Percentiles rank a stretch among this genome's conserved stretches.
These are phyloP conservation scores for Phtheirospermum japonicum DNA, from an alignment of 257 asterid species.

Conservation along the genomic window DNA sequence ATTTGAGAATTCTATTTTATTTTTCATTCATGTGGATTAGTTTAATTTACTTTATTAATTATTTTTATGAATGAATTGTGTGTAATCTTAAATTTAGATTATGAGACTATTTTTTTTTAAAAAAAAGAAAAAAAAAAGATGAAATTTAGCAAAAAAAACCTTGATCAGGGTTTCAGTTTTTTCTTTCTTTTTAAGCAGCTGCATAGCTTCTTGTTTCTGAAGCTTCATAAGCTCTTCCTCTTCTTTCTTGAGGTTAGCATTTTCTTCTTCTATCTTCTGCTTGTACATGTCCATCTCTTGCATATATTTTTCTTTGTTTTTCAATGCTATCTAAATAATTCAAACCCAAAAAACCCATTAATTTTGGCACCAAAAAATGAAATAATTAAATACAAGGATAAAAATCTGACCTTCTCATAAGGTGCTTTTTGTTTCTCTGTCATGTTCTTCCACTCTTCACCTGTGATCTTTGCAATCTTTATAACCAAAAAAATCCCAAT, in stretches of 20 bases:
- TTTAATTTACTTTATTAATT: no score
- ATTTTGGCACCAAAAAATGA: neutral
- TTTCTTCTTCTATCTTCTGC: conserved; percentile 76
- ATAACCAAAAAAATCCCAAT: neutral
- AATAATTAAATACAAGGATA: neutral
- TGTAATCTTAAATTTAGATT: no score
- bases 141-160: no score
- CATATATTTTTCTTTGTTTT: conserved; percentile 57
- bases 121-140: neutral
- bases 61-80: no score
- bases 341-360: neutral
- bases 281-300: conserved; percentile 77
- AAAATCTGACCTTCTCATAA: conserved; percentile 49
- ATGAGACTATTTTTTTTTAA: no score
- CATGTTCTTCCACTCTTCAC: conserved; percentile 96
- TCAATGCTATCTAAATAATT: conserved; percentile 50
- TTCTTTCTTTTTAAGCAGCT: conserved; percentile 85
- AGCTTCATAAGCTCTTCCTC: conserved; percentile 72
- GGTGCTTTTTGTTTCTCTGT: conserved; percentile 60
- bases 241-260: conserved; percentile 45
- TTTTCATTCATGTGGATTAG: no score
- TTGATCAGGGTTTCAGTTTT: conserved; percentile 71
- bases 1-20: no score
- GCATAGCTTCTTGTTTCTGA: conserved; percentile 88
- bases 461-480: conserved; percentile 66